These are phyloP conservation scores for Triangularia setosa DNA, from an alignment of 2,329 filamentous ascomycete genomes.

Conservation along the genomic window DNA sequence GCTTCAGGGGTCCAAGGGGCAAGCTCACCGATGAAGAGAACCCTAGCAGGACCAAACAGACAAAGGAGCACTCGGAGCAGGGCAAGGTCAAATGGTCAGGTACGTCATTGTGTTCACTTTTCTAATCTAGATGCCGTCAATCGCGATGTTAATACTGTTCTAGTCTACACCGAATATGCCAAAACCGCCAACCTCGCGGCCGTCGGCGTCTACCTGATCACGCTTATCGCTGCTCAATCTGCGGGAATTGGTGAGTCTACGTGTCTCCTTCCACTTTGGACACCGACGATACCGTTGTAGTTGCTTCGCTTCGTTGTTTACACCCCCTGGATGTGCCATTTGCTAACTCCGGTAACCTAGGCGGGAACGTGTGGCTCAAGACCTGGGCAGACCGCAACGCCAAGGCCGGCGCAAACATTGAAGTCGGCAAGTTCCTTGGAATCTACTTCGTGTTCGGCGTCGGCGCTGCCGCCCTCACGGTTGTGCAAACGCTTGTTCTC, in stretches of 20 bases:
- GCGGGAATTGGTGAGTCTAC: constrained; percentile 67
- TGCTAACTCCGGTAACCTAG: constrained; percentile 34
- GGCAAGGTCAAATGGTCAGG: constrained; percentile 93
- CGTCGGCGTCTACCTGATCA: constrained; percentile 72
- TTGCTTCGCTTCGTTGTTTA: constrained; percentile 17
- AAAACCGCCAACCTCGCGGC: constrained; percentile 88
- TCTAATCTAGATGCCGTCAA: neutral
- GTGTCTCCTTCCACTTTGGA: neutral
- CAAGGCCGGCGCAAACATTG: constrained; percentile 60
- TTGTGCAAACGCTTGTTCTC: constrained; percentile 86
- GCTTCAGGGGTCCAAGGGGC: constrained; percentile 79
- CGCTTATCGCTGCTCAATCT: constrained; percentile 75
- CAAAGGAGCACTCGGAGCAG: constrained; percentile 85
- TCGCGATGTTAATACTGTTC: constrained; percentile 17
- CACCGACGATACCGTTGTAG: constrained; percentile 7
- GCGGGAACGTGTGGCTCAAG: constrained; percentile 89
- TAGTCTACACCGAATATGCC: constrained; percentile 88
- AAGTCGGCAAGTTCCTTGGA: constrained; percentile 86
- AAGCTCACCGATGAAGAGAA: constrained; percentile 84
- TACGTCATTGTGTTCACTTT: constrained; percentile 25
- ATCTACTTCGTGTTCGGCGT: constrained; percentile 95
- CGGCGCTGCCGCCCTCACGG: constrained; percentile 77
- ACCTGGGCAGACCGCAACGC: constrained; percentile 83
- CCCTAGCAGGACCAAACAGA: constrained; percentile 69
- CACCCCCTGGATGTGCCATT: neutral